Base-by-base conservation (phyloP, 2,329 filamentous ascomycete species). In the Zymoseptoria crescenta region DNA sequence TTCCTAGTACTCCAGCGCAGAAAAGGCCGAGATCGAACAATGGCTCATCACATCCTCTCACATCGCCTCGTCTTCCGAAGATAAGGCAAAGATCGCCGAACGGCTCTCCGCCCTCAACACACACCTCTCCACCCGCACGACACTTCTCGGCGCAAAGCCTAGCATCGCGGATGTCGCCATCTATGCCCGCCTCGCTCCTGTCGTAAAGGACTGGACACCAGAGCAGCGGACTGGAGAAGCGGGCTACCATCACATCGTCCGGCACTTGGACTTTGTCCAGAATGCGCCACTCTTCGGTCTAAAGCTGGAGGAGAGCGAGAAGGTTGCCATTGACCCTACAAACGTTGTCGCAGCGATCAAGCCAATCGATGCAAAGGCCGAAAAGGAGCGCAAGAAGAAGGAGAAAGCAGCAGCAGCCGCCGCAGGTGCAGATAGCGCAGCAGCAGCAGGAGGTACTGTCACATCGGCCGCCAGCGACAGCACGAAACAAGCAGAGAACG, bases 321-420 rank as follows among this genome's bases (percentile, higher is more conserved):
- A 94, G 81, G 77, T 96, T 69, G 77, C 78, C 66, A 83, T 97
- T 66, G 86, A 96, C 74, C 78, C 84, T 55, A 86, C 91, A 69
- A 87, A 92, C 68, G 83, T 97, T 60, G 82, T 90, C 64, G 92
- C 91, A 74, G 87, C 92, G 68, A 93, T 94, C 78, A 93, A 93
- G 67, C 89, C 89, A 20, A 85, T 93, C 62, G 91, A 96, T 67
- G 85, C 88, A 69, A 96, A 95, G 81, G 91, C 91, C 58, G 93
- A 96, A 81, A 96, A 96, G 81, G 92, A 96, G 82, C 86, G 88
- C 53, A 84, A 93, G 76, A 96, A 96, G 87, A 96, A 95, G 81
- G 91, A 96, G 78, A 96, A 96, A 81, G 89, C 87, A 56, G 75
- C 76, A 19, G 75, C 76, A 4, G 79, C 79, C 16, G 78, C 77